phyloP scores from a whole-genome alignment of 805 yeast species.

The Ogataea saltuana region DNA sequence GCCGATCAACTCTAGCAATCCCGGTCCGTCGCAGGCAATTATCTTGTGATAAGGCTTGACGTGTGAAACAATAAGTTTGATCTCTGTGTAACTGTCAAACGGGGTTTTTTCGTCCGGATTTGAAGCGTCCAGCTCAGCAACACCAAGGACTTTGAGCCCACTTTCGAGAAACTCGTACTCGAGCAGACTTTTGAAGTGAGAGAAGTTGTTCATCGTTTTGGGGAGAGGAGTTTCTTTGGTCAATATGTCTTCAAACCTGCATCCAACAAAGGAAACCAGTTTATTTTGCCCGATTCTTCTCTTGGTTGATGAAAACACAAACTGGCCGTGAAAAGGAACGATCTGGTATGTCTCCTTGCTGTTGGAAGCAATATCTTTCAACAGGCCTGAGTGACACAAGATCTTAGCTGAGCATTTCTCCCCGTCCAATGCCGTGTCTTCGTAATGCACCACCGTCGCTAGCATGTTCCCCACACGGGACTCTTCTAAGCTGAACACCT shows the following conservation, averaged over 20 bases:
- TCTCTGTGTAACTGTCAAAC: constrained; percentile 1
- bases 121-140: constrained; percentile 11
- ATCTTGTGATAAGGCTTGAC: not conserved
- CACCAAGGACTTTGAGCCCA: constrained; percentile 1
- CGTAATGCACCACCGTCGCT: constrained; percentile 7
- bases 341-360: constrained; percentile 6
- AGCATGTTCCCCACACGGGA: constrained; percentile 7
- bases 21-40: not conserved
- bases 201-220: constrained; percentile 5
- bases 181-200: constrained; percentile 7
- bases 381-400: constrained; percentile 12
- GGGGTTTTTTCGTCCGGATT: constrained; percentile 2
- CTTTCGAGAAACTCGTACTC: constrained; percentile 2
- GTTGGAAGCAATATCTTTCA: constrained; percentile 6
- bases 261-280: constrained; percentile 8
- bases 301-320: constrained; percentile 10
- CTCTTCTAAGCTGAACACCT: constrained; percentile 1
- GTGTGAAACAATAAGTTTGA: constrained; percentile 6
- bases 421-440: not conserved
- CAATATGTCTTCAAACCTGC: constrained; percentile 14
- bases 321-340: constrained; percentile 13
- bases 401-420: not conserved
- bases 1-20: not conserved
- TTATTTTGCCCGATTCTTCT: constrained; percentile 4
- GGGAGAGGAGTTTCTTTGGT: constrained; percentile 1